These are phyloP conservation scores for Usnea hakonensis DNA, from an alignment of 495 filamentous ascomycete genomes.

Conservation along the genomic window DNA sequence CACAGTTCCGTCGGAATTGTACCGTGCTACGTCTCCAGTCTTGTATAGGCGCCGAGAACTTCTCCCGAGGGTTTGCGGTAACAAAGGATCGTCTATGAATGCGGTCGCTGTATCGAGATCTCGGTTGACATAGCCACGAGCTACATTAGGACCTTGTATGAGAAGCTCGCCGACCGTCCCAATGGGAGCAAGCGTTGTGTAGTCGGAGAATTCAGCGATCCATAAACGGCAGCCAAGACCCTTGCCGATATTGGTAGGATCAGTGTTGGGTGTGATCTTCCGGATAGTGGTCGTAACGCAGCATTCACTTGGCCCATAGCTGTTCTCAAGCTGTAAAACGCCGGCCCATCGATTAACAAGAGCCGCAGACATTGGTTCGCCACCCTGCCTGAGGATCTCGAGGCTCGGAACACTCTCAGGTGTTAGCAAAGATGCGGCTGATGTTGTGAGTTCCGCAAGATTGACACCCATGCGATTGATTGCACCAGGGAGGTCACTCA, in stretches of 20 bases:
- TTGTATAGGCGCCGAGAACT: constrained; percentile 1
- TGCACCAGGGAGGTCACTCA: constrained; percentile 27
- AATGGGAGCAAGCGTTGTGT: too few relatives aligned
- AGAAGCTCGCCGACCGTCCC: too few relatives aligned
- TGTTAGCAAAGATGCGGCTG: constrained; percentile 22
- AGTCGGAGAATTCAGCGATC: too few relatives aligned
- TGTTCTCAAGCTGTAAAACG: constrained; percentile 19
- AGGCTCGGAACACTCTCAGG: constrained; percentile 23
- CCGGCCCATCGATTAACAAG: constrained; percentile 23
- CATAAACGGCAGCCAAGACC: too few relatives aligned
- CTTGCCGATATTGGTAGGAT: too few relatives aligned
- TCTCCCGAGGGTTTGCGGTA: neutral
- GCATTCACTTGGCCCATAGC: constrained; percentile 36
- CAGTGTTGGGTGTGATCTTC: too few relatives aligned
- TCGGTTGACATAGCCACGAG: too few relatives aligned
- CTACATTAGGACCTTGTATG: too few relatives aligned
- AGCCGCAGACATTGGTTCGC: constrained; percentile 20
- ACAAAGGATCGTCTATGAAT: constrained; percentile 3
- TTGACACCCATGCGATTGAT: constrained; percentile 24
- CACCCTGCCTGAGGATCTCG: constrained; percentile 23
- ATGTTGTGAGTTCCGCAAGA: constrained; percentile 26
- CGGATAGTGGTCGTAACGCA: neutral
- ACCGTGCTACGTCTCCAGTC: constrained; percentile 1
- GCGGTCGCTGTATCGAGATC: too few relatives aligned
- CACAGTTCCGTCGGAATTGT: neutral